Conservation (phyloP, 2,329 filamentous ascomycete species). For the Fusarium floridanum region DNA sequence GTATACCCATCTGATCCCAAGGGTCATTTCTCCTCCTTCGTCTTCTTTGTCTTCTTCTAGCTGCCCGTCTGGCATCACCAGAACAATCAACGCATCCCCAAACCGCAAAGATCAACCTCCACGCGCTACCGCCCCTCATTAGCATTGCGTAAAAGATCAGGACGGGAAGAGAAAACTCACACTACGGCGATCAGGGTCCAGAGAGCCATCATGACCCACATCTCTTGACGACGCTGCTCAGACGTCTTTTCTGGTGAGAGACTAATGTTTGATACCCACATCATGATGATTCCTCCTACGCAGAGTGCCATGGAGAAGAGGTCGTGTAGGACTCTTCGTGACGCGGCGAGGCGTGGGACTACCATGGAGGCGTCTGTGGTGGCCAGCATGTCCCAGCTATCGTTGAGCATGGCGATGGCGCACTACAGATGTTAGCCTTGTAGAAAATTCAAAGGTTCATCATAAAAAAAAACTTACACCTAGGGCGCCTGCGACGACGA, state of each 20-base stretch:
- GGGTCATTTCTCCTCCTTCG: constrained; percentile 31
- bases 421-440: constrained; percentile 39
- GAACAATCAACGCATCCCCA: constrained; percentile 49
- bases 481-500: constrained; percentile 48
- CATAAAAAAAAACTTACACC: constrained; percentile 45
- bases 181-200: constrained; percentile 42
- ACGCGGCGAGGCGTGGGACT: constrained; percentile 45
- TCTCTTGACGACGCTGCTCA: constrained; percentile 31
- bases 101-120: constrained; percentile 47
- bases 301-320: constrained; percentile 50
- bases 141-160: neutral
- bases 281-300: constrained; percentile 52
- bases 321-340: constrained; percentile 50
- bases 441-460: too few species aligned
- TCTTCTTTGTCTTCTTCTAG: constrained; percentile 32
- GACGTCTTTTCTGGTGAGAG: constrained; percentile 14
- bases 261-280: constrained; percentile 50
- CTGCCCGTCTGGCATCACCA: constrained; percentile 39
- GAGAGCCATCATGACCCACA: constrained; percentile 37
- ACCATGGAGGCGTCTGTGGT: constrained; percentile 44
- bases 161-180: constrained; percentile 35
- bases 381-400: constrained; percentile 54
- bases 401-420: constrained; percentile 52
- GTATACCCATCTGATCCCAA: constrained; percentile 40
- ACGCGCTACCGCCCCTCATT: constrained; percentile 32